Evolutionary conservation across 768 basidiomycete species (phyloP).

Genomic region (Leccinum broughii): DNA sequence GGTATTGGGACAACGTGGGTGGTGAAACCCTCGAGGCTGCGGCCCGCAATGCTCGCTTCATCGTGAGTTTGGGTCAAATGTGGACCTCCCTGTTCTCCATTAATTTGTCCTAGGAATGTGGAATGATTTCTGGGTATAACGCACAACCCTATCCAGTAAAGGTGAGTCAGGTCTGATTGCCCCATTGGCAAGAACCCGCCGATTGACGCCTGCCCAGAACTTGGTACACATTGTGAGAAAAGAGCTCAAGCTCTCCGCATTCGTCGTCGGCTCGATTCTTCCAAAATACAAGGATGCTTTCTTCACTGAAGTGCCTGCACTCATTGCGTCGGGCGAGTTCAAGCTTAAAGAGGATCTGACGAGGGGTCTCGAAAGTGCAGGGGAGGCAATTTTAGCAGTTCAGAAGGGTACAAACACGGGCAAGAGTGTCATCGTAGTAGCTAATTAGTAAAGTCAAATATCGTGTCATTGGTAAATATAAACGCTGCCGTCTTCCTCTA

Average conservation of each 20-base stretch:
- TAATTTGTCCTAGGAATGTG: conserved; percentile 33
- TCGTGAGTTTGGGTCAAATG: conserved; percentile 28
- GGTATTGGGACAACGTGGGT: conserved; percentile 16
- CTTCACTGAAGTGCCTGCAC: conserved; percentile 40
- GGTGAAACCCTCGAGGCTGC: conserved; percentile 53
- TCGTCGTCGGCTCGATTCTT: conserved; percentile 36
- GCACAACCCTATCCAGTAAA: conserved; percentile 7
- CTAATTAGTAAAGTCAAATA: not conserved
- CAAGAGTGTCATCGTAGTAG: conserved; percentile 23
- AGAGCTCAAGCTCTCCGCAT: conserved; percentile 44
- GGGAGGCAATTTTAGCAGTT: conserved; percentile 40
- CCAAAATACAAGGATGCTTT: conserved; percentile 44
- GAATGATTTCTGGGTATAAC: conserved; percentile 22
- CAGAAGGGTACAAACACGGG: conserved; percentile 37
- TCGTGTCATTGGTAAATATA: conserved; percentile 14
- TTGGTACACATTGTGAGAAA: conserved; percentile 39
- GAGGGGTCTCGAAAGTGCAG: conserved; percentile 43
- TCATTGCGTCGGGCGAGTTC: conserved; percentile 46
- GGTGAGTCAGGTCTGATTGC: conserved; percentile 4
- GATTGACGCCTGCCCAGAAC: conserved; percentile 31
- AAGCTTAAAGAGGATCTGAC: conserved; percentile 48
- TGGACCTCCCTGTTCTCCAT: not conserved
- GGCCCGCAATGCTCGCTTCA: conserved; percentile 46
- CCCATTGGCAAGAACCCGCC: conserved; percentile 9
- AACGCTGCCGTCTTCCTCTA: conserved; percentile 24